These are phyloP conservation scores for Arabidopsis hybrid DNA, from an alignment of 441 rosid species.

Conservation along the genomic window DNA sequence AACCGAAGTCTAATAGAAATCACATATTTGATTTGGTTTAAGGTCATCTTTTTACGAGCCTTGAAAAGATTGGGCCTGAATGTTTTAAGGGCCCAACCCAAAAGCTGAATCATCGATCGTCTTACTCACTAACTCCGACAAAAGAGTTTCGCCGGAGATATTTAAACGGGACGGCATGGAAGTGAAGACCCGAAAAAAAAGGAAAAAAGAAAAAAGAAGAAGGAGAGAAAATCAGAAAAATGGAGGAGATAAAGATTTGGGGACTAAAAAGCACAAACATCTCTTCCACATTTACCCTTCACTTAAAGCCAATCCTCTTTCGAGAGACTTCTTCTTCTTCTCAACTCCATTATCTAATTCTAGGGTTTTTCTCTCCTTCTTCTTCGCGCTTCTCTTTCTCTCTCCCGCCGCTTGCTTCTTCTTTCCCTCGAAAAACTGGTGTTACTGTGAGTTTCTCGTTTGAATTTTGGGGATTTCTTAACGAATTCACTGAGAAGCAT, in stretches of 20 bases:
- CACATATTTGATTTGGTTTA: no score
- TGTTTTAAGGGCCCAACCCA: constrained; percentile 11
- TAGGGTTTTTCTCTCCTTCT: constrained; percentile 38
- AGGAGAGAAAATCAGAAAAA: constrained; percentile 43
- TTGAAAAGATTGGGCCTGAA: constrained; percentile 9
- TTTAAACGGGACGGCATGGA: constrained; percentile 21
- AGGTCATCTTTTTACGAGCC: neutral
- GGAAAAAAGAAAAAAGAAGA: constrained; percentile 5
- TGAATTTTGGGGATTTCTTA: neutral
- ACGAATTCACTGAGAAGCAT: neutral
- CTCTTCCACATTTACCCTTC: constrained; percentile 45
- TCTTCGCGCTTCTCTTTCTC: constrained; percentile 29
- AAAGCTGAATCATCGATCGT: neutral
- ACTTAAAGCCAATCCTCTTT: constrained; percentile 43
- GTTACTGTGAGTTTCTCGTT: neutral
- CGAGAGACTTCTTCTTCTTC: constrained; percentile 32
- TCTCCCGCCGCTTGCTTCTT: constrained; percentile 6
- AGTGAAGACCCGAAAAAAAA: neutral
- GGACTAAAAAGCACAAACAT: constrained; percentile 21
- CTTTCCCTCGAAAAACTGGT: neutral
- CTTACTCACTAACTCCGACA: constrained; percentile 18
- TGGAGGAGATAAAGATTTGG: constrained; percentile 51
- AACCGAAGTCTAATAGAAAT: no score
- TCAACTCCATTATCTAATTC: constrained; percentile 26
- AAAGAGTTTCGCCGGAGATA: constrained; percentile 27